A percentile compares a stretch with the other conserved stretches of the same genome.
phyloP scores from a whole-genome alignment of 1,284 basidiomycete species.

The Rhodotorula sp. region DNA sequence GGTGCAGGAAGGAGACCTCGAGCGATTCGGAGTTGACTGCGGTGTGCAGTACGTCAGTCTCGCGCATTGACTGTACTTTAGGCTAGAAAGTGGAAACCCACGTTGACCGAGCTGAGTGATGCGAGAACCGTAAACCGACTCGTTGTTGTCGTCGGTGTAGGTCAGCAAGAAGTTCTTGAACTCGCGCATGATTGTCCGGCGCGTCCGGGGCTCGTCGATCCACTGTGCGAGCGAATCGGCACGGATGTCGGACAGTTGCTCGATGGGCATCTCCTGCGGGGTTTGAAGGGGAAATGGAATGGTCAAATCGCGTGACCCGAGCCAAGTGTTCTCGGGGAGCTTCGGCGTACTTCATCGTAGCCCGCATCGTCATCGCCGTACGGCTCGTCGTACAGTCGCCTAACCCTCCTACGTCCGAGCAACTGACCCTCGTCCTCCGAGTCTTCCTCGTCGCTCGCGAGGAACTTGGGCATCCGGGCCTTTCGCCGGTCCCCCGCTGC shows the following conservation, averaged over 20 bases:
- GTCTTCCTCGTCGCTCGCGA: conserved; percentile 48
- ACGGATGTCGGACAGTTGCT: conserved; percentile 96
- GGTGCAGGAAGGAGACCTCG: conserved; percentile 91
- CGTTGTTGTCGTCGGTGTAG: conserved; percentile 85
- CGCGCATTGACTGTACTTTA: neutral
- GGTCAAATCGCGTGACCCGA: neutral
- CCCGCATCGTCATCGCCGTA: conserved; percentile 62
- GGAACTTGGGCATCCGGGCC: conserved; percentile 58
- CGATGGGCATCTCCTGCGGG: conserved; percentile 84
- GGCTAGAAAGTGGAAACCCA: conserved; percentile 47
- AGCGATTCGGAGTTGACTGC: conserved; percentile 93
- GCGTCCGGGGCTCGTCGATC: conserved; percentile 89
- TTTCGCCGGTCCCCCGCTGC: conserved; percentile 51
- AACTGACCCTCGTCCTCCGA: conserved; percentile 52
- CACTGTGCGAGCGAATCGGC: conserved; percentile 95
- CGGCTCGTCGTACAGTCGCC: conserved; percentile 53
- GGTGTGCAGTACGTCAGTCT: neutral
- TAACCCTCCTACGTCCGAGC: conserved; percentile 48
- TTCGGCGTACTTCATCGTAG: conserved; percentile 50
- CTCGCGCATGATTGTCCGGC: conserved; percentile 82
- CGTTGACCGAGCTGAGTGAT: conserved; percentile 94
- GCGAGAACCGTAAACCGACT: conserved; percentile 89
- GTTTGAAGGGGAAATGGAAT: no score
- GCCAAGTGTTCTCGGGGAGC: neutral
- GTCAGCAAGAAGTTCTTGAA: conserved; percentile 96